Evolutionary conservation across 106 monocot species (phyloP).

Genomic region (Amphibolis antarctica): DNA sequence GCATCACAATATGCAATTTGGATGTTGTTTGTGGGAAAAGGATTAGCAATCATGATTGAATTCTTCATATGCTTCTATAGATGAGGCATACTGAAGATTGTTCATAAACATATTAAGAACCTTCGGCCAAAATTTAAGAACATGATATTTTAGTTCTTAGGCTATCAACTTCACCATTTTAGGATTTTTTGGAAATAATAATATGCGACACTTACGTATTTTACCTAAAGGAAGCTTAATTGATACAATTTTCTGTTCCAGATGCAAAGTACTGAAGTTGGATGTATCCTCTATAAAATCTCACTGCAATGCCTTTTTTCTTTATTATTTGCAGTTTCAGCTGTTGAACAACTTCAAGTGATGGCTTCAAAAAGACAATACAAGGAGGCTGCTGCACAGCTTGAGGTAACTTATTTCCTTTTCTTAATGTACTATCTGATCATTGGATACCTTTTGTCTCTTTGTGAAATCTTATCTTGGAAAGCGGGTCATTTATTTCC

Average conservation of each 20-base stretch:
- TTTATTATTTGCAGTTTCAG: conserved; percentile 60
- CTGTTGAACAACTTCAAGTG: conserved; percentile 98
- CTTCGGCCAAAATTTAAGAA: no score
- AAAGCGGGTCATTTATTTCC: no score
- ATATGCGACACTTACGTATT: not conserved
- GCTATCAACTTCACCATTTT: no score
- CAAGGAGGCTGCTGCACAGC: conserved; percentile 94
- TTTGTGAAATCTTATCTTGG: no score
- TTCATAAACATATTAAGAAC: not conserved
- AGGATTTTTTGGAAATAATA: not conserved
- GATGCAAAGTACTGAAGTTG: conserved; percentile 4
- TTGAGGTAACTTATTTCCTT: conserved; percentile 50
- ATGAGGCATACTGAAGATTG: not conserved
- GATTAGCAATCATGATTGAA: no score
- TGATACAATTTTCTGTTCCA: not conserved
- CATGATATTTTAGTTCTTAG: not conserved
- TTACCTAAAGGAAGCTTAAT: not conserved
- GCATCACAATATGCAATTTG: no score
- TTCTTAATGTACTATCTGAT: not conserved
- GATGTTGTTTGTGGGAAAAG: no score
- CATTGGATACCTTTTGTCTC: not conserved
- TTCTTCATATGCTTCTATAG: no score
- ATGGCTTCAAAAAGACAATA: conserved; percentile 99
- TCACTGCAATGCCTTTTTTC: conserved; percentile 2
- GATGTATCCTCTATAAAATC: conserved; percentile 5